A percentile compares a stretch with the other conserved stretches of the same genome.
Evolutionary conservation across 75 land plant genomes (phyloP).

Genomic region (Adiantum capillusveneris): DNA sequence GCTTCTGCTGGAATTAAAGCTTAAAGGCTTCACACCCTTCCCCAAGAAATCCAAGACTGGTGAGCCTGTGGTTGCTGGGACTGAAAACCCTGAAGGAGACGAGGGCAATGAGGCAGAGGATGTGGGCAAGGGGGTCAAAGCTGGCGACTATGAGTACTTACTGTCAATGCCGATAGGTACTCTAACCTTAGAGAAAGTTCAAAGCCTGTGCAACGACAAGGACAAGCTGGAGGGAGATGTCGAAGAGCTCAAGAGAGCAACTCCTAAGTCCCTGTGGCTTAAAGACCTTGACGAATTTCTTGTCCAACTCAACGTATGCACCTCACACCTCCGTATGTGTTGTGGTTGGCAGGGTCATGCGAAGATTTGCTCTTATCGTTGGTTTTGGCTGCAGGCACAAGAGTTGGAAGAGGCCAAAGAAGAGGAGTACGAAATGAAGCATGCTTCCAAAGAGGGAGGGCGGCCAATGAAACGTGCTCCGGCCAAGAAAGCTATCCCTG

Average conservation of each 20-base stretch:
- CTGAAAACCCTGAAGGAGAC: constrained; percentile 31
- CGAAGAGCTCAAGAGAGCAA: constrained; percentile 51
- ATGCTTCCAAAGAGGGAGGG: constrained; percentile 29
- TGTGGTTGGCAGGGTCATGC: no score
- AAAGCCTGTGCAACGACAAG: constrained; percentile 51
- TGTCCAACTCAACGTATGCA: constrained; percentile 55
- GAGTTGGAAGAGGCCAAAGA: constrained; percentile 37
- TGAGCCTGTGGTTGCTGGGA: constrained; percentile 59
- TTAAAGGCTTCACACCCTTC: constrained; percentile 84
- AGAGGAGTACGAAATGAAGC: constrained; percentile 27
- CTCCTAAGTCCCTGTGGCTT: constrained; percentile 69
- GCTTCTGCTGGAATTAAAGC: constrained; percentile 58
- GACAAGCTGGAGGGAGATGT: constrained; percentile 58
- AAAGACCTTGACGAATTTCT: constrained; percentile 77
- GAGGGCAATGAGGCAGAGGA: constrained; percentile 33
- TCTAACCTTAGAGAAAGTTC: constrained; percentile 79
- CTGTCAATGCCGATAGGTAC: constrained; percentile 86
- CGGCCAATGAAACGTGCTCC: constrained; percentile 10
- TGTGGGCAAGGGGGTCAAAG: constrained; percentile 24
- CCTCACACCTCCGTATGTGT: no score
- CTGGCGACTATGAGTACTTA: constrained; percentile 82
- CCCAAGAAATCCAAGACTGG: constrained; percentile 66
- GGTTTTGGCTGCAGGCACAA: constrained; percentile 16
- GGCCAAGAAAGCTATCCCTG: constrained; percentile 14
- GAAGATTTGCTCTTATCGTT: not conserved